phyloP scores from a whole-genome alignment of 345 rosid genomes.

The Dipteronia dyeriana region DNA sequence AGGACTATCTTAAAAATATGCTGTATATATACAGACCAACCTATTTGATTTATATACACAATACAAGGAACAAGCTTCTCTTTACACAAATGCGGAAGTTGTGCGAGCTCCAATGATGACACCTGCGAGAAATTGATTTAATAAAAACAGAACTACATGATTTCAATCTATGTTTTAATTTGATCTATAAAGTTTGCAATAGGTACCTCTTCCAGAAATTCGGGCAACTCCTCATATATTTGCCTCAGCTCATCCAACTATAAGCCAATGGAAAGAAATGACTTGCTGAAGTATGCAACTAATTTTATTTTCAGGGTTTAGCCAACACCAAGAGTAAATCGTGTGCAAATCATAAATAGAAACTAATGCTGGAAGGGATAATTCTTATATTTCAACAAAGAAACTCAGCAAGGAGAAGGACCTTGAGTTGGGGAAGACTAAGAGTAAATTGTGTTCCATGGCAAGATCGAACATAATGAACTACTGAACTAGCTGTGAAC shows the following conservation, averaged over 20 bases:
- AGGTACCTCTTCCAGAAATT: conserved; percentile 79
- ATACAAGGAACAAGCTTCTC: conserved; percentile 62
- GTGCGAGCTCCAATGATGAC: conserved; percentile 66
- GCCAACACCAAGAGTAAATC: background rate
- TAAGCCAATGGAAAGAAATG: conserved; percentile 17
- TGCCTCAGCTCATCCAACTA: conserved; percentile 96
- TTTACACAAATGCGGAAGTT: conserved; percentile 57
- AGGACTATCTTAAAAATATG: background rate
- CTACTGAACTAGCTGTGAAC: background rate
- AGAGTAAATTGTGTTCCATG: background rate
- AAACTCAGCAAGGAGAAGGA: background rate
- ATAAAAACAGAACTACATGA: conserved; percentile 16
- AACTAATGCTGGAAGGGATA: background rate
- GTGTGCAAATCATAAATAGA: background rate
- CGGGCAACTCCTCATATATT: conserved; percentile 92
- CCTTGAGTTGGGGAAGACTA: background rate
- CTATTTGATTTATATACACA: conserved; percentile 85
- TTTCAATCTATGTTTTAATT: conserved; percentile 15
- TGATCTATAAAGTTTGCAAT: conserved; percentile 21
- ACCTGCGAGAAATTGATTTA: conserved; percentile 50
- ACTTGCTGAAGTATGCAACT: background rate
- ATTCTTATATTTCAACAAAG: background rate
- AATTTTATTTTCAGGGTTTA: conserved; percentile 7
- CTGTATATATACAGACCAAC: conserved; percentile 39
- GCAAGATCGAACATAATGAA: background rate